Base-by-base conservation (phyloP, 306 rosid species). In the Psophocarpus tetragonolobus region DNA sequence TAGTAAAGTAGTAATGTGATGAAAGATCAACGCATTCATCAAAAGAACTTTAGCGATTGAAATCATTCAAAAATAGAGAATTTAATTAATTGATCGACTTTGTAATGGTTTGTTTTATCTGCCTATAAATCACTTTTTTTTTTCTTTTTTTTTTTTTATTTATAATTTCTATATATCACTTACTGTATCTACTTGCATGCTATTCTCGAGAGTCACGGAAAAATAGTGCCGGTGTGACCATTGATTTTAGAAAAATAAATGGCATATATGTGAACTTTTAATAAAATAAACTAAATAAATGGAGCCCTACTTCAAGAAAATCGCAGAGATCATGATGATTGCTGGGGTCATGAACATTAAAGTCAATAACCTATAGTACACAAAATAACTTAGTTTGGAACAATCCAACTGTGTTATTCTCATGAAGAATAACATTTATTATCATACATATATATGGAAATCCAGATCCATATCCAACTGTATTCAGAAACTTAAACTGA, bases 391-490 rank as follows among this genome's bases (percentile, higher is more conserved):
- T 56, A 66, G 39, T 79, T 78, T 47, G 48, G 64, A 72, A 67
- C 73, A 65, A 82, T 39, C 65, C n/a, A 74, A 75, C 63, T 24
- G 64, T 62, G 61, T 14, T 78, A 76, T 74, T 78, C 62, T 61
- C 51, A 36, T 5, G 20, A 74, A 57, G 70, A 73, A 64, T 53
- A 82, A 74, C 76, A 85, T 82, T 85, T 85, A 82, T 85, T 82
- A 50, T 18, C 51, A 56, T 64, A 85, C 80, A 82, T 17, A 78
- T 74, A 78, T 62, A 77, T 62, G 68, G 84, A 81, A 82, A 78
- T 77, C 82, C 79, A 82, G 88, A 78, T 85, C 88, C 81, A 75
- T 68, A 51, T 50, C 56, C 76, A 79, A 68, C 75, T 61, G 30
- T 73, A 47, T 58, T 74, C 62, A 67, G 61, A 78, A 67, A 38